These are phyloP conservation scores for Kodamaea hsintzibuensis DNA, from an alignment of 805 yeast species.

Conservation along the genomic window DNA sequence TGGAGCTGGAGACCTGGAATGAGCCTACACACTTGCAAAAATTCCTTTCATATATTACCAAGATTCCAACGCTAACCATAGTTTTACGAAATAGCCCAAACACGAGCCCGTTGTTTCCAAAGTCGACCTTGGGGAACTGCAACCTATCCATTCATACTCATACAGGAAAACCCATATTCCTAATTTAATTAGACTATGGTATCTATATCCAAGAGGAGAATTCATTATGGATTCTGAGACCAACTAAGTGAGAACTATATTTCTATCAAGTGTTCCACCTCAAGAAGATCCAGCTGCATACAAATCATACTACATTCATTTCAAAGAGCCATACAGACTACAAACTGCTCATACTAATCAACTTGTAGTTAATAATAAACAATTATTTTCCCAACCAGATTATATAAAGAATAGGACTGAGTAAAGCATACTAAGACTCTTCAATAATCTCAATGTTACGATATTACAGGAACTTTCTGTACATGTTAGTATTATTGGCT, in stretches of 20 bases:
- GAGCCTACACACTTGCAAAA: slow-evolving; percentile 9
- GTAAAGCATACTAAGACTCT: background rate
- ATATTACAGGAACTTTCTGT: background rate
- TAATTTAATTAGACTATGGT: too few relatives aligned
- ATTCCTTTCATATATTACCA: slow-evolving; percentile 3
- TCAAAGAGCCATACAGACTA: too few relatives aligned
- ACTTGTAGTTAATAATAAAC: too few relatives aligned
- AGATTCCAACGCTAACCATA: slow-evolving; percentile 2
- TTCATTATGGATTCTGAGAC: too few relatives aligned
- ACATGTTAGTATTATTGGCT: slow-evolving; percentile 1
- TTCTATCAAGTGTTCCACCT: too few relatives aligned
- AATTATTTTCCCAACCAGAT: background rate
- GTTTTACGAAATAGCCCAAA: background rate
- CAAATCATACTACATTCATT: too few relatives aligned
- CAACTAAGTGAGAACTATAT: too few relatives aligned
- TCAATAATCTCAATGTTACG: background rate
- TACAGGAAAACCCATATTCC: background rate
- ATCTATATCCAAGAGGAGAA: too few relatives aligned
- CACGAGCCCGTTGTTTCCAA: slow-evolving; percentile 4
- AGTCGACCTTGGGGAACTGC: background rate
- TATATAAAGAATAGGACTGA: background rate
- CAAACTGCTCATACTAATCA: too few relatives aligned
- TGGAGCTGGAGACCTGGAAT: slow-evolving; percentile 15
- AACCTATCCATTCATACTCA: background rate
- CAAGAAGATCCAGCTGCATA: too few relatives aligned